Base-by-base conservation (phyloP, 1,284 basidiomycete genomes). In the Cutaneotrichosporon sp. region DNA sequence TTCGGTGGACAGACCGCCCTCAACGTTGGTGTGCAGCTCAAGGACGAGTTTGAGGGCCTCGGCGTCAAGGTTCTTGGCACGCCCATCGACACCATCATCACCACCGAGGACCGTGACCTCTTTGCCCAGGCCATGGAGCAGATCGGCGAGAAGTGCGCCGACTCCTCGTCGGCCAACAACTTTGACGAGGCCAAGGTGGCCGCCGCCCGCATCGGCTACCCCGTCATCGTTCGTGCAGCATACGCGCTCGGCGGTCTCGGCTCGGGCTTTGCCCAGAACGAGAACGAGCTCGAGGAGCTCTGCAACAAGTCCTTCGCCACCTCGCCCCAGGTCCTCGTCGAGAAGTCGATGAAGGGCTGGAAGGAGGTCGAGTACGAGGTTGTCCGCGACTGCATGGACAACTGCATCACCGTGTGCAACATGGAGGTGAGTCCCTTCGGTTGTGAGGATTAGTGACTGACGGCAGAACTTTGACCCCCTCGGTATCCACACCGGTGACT, bases 361-460 rank as follows among this genome's bases (percentile, higher is more conserved):
- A 98, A 99, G 83, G 96, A 99, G 84, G 93, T 98, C 72, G 96
- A 99, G 83, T 99, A 99, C 75, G 96, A 99, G 80, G 96, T 99
- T 59, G 96, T 98, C n/a, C 86, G 96, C 65, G 96, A 99, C 82
- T 97, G 93, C 82, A 86, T 91, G 71, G 90, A 98, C 81, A 79
- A 79, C 81, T 97, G 95, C 78, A 98, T 98, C 82, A 97, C 94
- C 1, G 95, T 98, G 69, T 99, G 97, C 82, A 99, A 99, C 84
- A 98, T 99, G 96, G 95, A 98, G 90, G 93, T 92, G 63, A 66
- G 88, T 81, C 14, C 36, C 30, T 11, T 26, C 22, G 4, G 38
- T 16, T 14, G 13, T 5, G 46, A 6, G 13, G 61, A 8, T 64
- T 53, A 9, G 18, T 16, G 11, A 34, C 60, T 68, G 58, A 49